Percentiles rank a stretch among this genome's conserved stretches.
Conservation (phyloP, 257 asterid species). For the Fraxinus excelsior region DNA sequence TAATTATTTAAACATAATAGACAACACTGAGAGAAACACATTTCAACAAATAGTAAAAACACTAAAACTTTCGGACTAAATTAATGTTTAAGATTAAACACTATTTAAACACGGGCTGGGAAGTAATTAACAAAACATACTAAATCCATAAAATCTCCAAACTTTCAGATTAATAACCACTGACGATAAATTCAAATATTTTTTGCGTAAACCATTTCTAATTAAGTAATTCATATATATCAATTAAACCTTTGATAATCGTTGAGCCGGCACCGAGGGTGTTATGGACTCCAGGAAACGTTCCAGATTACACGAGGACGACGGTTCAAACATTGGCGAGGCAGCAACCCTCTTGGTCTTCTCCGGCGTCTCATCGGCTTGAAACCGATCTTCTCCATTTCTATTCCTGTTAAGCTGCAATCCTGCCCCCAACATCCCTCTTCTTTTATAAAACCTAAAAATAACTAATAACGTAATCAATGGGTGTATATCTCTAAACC, state of each 20-base stretch:
- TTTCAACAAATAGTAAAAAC: not conserved
- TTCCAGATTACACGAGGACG: conserved; percentile 66
- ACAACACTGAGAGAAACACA: not conserved
- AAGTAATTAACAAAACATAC: not conserved
- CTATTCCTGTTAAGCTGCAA: conserved; percentile 81
- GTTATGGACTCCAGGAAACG: conserved; percentile 74
- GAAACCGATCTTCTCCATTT: conserved; percentile 81
- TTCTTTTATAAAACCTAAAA: conserved; percentile 9
- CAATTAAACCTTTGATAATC: conserved; percentile 64
- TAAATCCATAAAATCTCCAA: not conserved
- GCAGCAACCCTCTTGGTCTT: conserved; percentile 27
- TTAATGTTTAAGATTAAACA: not conserved
- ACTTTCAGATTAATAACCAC: not conserved
- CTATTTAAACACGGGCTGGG: not conserved
- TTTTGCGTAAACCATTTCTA: not conserved
- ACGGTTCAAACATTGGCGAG: conserved; percentile 29
- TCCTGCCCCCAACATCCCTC: conserved; percentile 82
- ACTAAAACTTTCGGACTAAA: not conserved
- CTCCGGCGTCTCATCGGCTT: conserved; percentile 46
- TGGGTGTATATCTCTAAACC: conserved; percentile 27
- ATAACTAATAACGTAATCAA: conserved; percentile 35
- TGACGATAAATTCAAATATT: not conserved
- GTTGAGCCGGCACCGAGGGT: conserved; percentile 77
- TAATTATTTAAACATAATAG: not conserved
- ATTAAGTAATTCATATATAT: conserved; percentile 3